Base-by-base conservation (phyloP, 306 rosid genomes). In the Hylodesmum podocarpum region DNA sequence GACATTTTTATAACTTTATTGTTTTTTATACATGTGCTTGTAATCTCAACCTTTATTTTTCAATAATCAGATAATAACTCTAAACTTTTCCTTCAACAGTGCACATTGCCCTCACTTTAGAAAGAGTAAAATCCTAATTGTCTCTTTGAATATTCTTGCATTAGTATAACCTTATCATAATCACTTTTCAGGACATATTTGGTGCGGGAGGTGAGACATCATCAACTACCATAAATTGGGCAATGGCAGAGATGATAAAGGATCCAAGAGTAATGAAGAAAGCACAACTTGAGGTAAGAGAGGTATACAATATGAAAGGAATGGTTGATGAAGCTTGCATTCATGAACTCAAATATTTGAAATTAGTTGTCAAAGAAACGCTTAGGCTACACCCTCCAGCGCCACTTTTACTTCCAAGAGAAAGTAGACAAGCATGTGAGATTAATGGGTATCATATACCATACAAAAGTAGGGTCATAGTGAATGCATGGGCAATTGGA, bases 401-500 rank as follows among this genome's bases (percentile, higher is more conserved):
- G 13, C 39, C 65, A 2, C 65, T 58, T 58, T 6, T 58, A 58
- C 21, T 58, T 27, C 65, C 65, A 58, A 28, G 65, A 55, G n/a
- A 55, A 25, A 12, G 64, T 55, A 4, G 36, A 12, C 9, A 55
- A 2, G 2, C 36, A 25, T 55, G 64, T 55, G 64, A 58, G 39
- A 15, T 58, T 28, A 0, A 58, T 28, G 65, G 22, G 1, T 58
- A 58, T 3, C 39, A 28, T 0, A 28, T 58, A 58, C 65, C 65
- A 6, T 5, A 2, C 3, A 7, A 58, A 15, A 3, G 39, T 15
- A 58, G 15, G 65, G 21, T 58, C 2, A 27, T 58, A 10, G 27
- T 84, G 11, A 87, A 82, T 63, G 88, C 70, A 0, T 81, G 82
- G 81, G 83, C 80, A 5, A 63, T 87, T 0, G 86, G 81, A 47